Percentiles rank a stretch among this genome's conserved stretches.
These are phyloP conservation scores for Phytopythium vexans DNA, from an alignment of 352 stramenopile species.

Conservation along the genomic window DNA sequence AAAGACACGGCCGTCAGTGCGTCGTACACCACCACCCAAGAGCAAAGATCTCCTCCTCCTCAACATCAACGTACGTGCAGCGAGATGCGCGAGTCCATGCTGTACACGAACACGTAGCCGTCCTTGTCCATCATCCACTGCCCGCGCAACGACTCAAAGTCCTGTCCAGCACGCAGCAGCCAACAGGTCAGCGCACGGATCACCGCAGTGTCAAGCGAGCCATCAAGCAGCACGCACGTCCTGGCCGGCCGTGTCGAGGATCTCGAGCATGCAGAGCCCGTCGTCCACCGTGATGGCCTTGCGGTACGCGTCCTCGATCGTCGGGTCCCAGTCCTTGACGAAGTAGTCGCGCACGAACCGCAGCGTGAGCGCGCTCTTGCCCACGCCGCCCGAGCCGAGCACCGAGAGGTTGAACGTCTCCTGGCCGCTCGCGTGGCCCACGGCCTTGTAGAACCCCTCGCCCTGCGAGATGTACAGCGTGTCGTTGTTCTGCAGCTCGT, in stretches of 20 bases:
- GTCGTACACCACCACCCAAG: neutral
- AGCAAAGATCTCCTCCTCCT: neutral
- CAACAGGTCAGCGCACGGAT: slow-evolving; percentile 1
- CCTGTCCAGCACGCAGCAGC: slow-evolving; percentile 18
- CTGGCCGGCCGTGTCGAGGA: slow-evolving; percentile 89
- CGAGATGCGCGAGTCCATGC: slow-evolving; percentile 86
- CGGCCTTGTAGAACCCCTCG: slow-evolving; percentile 81
- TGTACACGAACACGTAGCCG: slow-evolving; percentile 77
- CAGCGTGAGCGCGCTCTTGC: slow-evolving; percentile 88
- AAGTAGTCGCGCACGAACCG: slow-evolving; percentile 90
- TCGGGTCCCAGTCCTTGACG: slow-evolving; percentile 90
- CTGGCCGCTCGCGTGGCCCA: slow-evolving; percentile 60
- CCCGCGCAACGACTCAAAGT: slow-evolving; percentile 86
- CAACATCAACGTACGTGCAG: slow-evolving; percentile 52
- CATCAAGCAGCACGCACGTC: slow-evolving; percentile 45
- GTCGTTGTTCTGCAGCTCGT: slow-evolving; percentile 89
- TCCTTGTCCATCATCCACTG: slow-evolving; percentile 23
- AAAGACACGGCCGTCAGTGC: neutral
- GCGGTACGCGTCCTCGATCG: slow-evolving; percentile 89
- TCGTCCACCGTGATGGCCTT: slow-evolving; percentile 87
- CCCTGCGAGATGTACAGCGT: slow-evolving; percentile 84
- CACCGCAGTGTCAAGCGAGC: neutral
- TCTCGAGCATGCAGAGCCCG: slow-evolving; percentile 85
- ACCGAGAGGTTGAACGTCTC: slow-evolving; percentile 88
- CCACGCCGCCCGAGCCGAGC: slow-evolving; percentile 85